Conservation (phyloP, 1,284 basidiomycete genomes). For the Marasmius sp. region DNA sequence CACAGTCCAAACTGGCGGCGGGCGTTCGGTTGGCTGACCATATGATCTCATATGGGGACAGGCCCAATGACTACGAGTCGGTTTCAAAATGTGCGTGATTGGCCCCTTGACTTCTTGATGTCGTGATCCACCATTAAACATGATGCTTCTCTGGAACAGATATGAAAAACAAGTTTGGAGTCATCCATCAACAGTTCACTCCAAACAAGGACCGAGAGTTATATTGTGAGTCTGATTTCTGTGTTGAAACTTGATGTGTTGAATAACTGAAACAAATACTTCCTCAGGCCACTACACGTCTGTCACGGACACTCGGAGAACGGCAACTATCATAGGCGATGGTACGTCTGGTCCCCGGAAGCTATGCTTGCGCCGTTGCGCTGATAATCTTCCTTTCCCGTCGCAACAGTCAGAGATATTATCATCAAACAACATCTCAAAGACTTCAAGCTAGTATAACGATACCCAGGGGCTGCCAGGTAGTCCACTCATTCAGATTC, state of each 20-base stretch:
- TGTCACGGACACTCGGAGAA: conserved; percentile 68
- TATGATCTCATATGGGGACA: conserved; percentile 65
- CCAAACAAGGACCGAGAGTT: conserved; percentile 70
- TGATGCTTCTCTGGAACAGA: conserved; percentile 39
- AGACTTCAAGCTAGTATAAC: conserved; percentile 54
- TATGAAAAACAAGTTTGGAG: conserved; percentile 70
- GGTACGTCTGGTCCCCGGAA: conserved; percentile 33
- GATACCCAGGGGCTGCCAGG: neutral
- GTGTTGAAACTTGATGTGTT: neutral
- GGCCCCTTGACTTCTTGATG: conserved; percentile 1
- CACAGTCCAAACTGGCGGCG: conserved; percentile 66
- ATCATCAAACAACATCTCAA: conserved; percentile 59
- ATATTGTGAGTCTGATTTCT: conserved; percentile 48
- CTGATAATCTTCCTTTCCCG: conserved; percentile 3
- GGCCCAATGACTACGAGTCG: conserved; percentile 72
- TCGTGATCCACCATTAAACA: neutral
- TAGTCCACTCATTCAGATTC: no score
- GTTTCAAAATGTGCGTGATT: conserved; percentile 65
- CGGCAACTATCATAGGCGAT: conserved; percentile 54
- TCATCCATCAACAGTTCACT: conserved; percentile 63
- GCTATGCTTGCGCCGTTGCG: neutral
- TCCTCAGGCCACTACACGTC: conserved; percentile 71
- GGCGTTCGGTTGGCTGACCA: conserved; percentile 70
- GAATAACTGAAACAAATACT: conserved; percentile 10
- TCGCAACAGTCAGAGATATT: conserved; percentile 53